Evolutionary conservation across 1,284 basidiomycete species (phyloP).

Genomic region (Cutaneotrichosporon cavernicola): DNA sequence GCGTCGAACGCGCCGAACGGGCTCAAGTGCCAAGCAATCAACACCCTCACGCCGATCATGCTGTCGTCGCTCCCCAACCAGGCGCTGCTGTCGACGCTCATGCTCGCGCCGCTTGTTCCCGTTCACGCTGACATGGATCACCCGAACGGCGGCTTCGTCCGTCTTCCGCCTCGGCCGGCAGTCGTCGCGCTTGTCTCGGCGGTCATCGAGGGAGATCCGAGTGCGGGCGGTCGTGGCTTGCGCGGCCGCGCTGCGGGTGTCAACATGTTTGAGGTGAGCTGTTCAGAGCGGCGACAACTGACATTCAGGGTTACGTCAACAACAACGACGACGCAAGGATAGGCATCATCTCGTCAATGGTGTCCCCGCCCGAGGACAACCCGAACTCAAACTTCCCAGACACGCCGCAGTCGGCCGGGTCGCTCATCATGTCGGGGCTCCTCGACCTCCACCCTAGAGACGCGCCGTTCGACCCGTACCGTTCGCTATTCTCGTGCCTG

Average conservation of each 20-base stretch:
- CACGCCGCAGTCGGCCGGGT: constrained; percentile 53
- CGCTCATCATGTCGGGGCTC: constrained; percentile 57
- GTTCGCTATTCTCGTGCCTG: constrained; percentile 56
- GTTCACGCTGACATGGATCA: constrained; percentile 52
- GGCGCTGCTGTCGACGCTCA: constrained; percentile 54
- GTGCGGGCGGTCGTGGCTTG: constrained; percentile 44
- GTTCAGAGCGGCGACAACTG: not conserved
- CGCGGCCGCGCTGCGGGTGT: constrained; percentile 54
- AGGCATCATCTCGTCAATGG: constrained; percentile 51
- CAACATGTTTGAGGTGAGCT: constrained; percentile 54
- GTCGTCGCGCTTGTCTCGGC: constrained; percentile 51
- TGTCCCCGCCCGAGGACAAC: constrained; percentile 33
- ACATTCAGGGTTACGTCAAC: constrained; percentile 44
- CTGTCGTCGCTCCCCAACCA: constrained; percentile 56
- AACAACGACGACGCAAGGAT: constrained; percentile 53
- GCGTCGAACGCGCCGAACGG: constrained; percentile 85
- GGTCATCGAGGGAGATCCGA: constrained; percentile 48
- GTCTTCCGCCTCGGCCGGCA: constrained; percentile 51
- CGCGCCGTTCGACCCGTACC: constrained; percentile 56
- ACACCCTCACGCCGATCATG: constrained; percentile 67
- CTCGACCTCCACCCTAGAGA: constrained; percentile 49
- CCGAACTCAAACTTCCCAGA: constrained; percentile 32
- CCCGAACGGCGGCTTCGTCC: constrained; percentile 52
- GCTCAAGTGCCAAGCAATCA: constrained; percentile 81
- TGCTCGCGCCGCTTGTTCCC: constrained; percentile 54